Evolutionary conservation across 1,284 basidiomycete species (phyloP).

Genomic region (Lentinula novae-zelandiae): DNA sequence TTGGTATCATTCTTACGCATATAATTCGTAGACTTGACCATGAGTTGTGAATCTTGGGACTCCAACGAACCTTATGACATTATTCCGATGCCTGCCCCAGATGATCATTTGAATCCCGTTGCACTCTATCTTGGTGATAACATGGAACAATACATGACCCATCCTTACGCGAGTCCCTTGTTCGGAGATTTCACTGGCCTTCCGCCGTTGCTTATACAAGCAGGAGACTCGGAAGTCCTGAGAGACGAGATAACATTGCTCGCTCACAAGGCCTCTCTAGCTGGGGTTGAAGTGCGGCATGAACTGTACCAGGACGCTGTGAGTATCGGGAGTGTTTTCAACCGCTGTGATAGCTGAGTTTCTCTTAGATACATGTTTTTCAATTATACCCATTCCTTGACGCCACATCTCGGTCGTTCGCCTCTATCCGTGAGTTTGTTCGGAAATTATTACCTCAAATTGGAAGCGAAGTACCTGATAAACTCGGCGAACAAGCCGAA

Average conservation of each 20-base stretch:
- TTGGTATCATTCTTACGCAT: neutral
- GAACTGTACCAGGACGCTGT: constrained; percentile 94
- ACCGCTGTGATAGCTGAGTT: constrained; percentile 4
- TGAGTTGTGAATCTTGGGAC: constrained; percentile 98
- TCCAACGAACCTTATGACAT: constrained; percentile 85
- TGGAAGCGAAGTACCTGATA: constrained; percentile 43
- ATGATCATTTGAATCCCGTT: constrained; percentile 92
- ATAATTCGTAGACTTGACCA: constrained; percentile 72
- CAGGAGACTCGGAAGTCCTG: constrained; percentile 91
- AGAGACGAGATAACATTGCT: constrained; percentile 91
- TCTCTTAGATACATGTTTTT: constrained; percentile 79
- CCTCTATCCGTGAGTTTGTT: constrained; percentile 75
- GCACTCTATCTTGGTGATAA: constrained; percentile 88
- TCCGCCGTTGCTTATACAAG: constrained; percentile 91
- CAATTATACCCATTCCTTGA: constrained; percentile 85
- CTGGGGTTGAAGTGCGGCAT: constrained; percentile 86
- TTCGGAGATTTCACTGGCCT: constrained; percentile 88
- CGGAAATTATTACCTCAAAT: constrained; percentile 51
- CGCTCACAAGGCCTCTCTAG: constrained; percentile 88
- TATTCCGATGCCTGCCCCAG: constrained; percentile 68
- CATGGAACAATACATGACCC: constrained; percentile 83
- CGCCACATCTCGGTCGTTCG: constrained; percentile 69
- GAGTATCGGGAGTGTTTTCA: constrained; percentile 31
- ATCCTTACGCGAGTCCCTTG: constrained; percentile 95
- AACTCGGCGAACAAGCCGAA: constrained; percentile 53